A percentile compares a stretch with the other conserved stretches of the same genome.
phyloP scores from a whole-genome alignment of 164 flowering plant species.

The Liquidambar formosana region DNA sequence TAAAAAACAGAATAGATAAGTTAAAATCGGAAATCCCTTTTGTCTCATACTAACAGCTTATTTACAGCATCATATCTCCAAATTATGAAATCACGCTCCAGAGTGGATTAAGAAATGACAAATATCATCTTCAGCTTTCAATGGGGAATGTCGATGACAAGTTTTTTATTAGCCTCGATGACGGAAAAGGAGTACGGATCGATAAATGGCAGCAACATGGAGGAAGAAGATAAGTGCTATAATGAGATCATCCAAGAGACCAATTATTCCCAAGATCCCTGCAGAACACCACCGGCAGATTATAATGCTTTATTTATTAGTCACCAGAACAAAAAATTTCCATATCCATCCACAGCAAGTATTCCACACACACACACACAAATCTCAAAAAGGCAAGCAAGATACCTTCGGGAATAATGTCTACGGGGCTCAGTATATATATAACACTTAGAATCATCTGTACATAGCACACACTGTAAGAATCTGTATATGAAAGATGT shows the following conservation, averaged over 20 bases:
- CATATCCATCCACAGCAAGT: neutral
- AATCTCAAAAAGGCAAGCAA: too few relatives aligned
- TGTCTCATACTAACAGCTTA: too few relatives aligned
- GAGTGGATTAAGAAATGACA: too few relatives aligned
- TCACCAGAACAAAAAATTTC: neutral
- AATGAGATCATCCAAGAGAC: conserved; percentile 79
- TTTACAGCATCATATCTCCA: too few relatives aligned
- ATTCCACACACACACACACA: neutral
- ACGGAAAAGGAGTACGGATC: conserved; percentile 74
- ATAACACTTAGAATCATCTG: conserved; percentile 66
- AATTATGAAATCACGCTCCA: too few relatives aligned
- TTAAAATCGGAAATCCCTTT: too few relatives aligned
- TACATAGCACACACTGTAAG: conserved; percentile 8
- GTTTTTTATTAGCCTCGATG: conserved; percentile 65
- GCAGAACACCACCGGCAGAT: conserved; percentile 10
- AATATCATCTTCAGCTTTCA: too few relatives aligned
- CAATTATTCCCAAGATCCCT: conserved; percentile 72
- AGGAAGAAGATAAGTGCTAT: conserved; percentile 66
- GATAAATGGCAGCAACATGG: conserved; percentile 79
- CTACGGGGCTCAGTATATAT: conserved; percentile 81
- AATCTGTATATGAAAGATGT: neutral
- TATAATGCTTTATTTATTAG: neutral
- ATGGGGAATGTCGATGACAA: too few relatives aligned
- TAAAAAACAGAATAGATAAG: too few relatives aligned
- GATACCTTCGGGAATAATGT: conserved; percentile 93